These are phyloP conservation scores for Yamadazyma pseudoaaseri DNA, from an alignment of 1,139 yeast species.

Conservation along the genomic window DNA sequence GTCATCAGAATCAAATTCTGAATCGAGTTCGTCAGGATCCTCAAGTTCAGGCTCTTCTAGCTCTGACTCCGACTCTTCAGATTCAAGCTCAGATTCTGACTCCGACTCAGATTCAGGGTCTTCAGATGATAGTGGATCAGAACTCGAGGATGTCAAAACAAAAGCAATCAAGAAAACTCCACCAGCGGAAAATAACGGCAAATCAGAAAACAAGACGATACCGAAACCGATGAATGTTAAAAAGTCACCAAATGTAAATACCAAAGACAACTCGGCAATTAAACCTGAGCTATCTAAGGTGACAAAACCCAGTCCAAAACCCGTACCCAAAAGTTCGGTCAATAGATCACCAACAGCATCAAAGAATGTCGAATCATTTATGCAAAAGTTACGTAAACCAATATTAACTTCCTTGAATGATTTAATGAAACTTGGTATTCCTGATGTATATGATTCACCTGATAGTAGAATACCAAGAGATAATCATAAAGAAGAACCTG, in stretches of 20 bases:
- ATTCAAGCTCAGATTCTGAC: conserved; percentile 6
- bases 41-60: conserved; percentile 4
- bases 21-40: no score
- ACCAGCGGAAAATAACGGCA: background rate
- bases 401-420: conserved; percentile 54
- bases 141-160: background rate
- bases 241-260: no score
- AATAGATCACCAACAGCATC: background rate
- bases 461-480: conserved; percentile 13
- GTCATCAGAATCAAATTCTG: no score
- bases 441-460: conserved; percentile 54
- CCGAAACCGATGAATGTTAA: no score
- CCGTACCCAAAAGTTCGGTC: background rate
- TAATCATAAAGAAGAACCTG: conserved; percentile 3
- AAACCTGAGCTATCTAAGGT: no score
- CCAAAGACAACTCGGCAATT: no score
- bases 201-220: no score
- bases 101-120: conserved; percentile 7
- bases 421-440: conserved; percentile 57
- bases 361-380: conserved; percentile 3
- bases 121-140: background rate
- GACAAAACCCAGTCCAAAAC: background rate
- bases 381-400: conserved; percentile 20
- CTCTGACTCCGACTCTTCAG: no score
- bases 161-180: background rate